These are phyloP conservation scores for Gomphus bonarii DNA, from an alignment of 1,284 basidiomycete species.

Conservation along the genomic window DNA sequence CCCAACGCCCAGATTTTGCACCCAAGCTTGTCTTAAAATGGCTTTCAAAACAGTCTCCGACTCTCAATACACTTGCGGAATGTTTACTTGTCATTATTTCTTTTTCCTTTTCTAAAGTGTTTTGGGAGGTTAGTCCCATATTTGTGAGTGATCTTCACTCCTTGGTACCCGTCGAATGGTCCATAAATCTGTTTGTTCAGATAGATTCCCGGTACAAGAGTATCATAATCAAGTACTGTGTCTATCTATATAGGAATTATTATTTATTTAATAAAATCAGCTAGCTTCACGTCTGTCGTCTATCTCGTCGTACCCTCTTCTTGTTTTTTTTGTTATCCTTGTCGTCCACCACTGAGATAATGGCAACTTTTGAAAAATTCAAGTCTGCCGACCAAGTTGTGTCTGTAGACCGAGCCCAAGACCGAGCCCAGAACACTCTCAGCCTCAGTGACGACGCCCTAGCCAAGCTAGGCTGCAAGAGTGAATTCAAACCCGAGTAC, in stretches of 20 bases:
- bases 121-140: neutral
- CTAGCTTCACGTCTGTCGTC: too few species aligned
- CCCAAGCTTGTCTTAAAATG: neutral
- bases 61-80: neutral
- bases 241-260: too few species aligned
- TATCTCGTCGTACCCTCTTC: too few species aligned
- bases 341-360: too few species aligned
- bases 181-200: neutral
- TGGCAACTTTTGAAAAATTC: too few species aligned
- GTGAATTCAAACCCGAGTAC: conserved; percentile 69
- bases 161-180: neutral
- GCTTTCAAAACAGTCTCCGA: neutral
- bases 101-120: neutral
- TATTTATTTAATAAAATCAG: too few species aligned
- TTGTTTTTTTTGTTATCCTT: too few species aligned
- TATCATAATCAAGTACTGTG: neutral
- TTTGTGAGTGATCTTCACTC: neutral
- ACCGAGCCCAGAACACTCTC: too few species aligned
- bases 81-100: too few species aligned
- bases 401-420: too few species aligned
- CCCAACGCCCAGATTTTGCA: neutral
- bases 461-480: conserved; percentile 63
- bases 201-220: neutral
- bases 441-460: conserved; percentile 19
- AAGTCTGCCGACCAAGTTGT: too few species aligned